phyloP scores from a whole-genome alignment of 352 stramenopile genomes.

The Globisporangium sylvaticum region DNA sequence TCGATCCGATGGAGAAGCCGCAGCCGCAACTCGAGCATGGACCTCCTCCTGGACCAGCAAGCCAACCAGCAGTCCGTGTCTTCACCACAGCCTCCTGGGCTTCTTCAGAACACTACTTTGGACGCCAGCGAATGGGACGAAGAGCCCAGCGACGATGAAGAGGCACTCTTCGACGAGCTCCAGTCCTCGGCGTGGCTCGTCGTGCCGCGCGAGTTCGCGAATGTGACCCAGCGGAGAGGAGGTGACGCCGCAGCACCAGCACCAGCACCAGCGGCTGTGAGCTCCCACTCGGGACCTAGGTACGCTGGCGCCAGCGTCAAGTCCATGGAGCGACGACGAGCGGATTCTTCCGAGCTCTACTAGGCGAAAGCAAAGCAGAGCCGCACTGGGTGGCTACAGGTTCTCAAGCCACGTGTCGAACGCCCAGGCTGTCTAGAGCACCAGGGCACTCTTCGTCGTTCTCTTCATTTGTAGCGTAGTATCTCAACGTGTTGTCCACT shows the following conservation, averaged over 20 bases:
- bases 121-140: constrained; percentile 7
- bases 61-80: constrained; percentile 7
- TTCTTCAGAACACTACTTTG: neutral
- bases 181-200: constrained; percentile 39
- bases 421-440: neutral
- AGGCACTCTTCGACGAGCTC: constrained; percentile 29
- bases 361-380: neutral
- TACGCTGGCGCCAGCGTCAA: constrained; percentile 2
- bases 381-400: neutral
- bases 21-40: constrained; percentile 45
- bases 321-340: constrained; percentile 9
- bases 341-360: neutral
- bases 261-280: too few relatives aligned
- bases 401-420: neutral
- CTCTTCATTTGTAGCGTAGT: neutral
- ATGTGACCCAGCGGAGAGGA: neutral
- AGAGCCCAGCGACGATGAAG: constrained; percentile 23
- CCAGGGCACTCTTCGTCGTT: neutral
- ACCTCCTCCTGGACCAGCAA: constrained; percentile 17
- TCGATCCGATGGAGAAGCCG: constrained; percentile 45
- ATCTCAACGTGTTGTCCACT: neutral
- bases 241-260: neutral
- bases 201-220: constrained; percentile 34
- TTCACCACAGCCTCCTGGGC: neutral
- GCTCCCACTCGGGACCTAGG: neutral